Evolutionary conservation across 2,329 filamentous ascomycete species (phyloP).

Genomic region (Diaporthe sp.): DNA sequence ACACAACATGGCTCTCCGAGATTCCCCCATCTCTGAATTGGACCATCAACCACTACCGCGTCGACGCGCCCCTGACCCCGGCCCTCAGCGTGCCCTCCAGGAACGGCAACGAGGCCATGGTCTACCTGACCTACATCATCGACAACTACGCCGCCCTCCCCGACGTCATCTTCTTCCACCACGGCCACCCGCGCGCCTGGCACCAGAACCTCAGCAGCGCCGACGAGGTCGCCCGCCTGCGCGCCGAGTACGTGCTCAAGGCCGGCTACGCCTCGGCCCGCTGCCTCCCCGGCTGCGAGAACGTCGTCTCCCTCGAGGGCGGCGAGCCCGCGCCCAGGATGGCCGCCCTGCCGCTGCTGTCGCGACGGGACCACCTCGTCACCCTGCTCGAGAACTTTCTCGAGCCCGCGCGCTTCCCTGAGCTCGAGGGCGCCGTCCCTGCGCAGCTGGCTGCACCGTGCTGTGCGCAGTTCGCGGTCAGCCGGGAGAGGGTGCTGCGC

Average conservation of each 20-base stretch:
- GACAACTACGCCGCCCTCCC: constrained; percentile 72
- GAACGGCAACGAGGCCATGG: constrained; percentile 71
- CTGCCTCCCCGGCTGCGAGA: constrained; percentile 57
- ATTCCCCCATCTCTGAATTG: constrained; percentile 41
- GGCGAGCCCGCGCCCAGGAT: not conserved
- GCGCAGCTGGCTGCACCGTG: constrained; percentile 58
- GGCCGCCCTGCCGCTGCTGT: not conserved
- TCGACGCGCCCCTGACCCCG: constrained; percentile 43
- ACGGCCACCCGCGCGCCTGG: constrained; percentile 68
- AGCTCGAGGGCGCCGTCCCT: constrained; percentile 49
- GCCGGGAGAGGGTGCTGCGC: constrained; percentile 56
- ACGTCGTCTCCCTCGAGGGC: constrained; percentile 44
- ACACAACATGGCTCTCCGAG: constrained; percentile 42
- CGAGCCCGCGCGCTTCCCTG: constrained; percentile 31
- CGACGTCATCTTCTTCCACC: constrained; percentile 72
- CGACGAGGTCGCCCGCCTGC: constrained; percentile 64
- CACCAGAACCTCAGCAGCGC: constrained; percentile 69
- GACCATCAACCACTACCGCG: constrained; percentile 45
- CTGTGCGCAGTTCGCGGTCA: constrained; percentile 69
- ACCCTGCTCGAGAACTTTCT: constrained; percentile 45
- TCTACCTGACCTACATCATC: constrained; percentile 73
- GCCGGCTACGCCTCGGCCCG: constrained; percentile 73
- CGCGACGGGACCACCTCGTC: constrained; percentile 43
- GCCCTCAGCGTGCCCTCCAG: constrained; percentile 45
- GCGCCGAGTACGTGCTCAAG: constrained; percentile 63